Base-by-base conservation (phyloP, 176 grass and related monocot species). In the Oryza nivara region DNA sequence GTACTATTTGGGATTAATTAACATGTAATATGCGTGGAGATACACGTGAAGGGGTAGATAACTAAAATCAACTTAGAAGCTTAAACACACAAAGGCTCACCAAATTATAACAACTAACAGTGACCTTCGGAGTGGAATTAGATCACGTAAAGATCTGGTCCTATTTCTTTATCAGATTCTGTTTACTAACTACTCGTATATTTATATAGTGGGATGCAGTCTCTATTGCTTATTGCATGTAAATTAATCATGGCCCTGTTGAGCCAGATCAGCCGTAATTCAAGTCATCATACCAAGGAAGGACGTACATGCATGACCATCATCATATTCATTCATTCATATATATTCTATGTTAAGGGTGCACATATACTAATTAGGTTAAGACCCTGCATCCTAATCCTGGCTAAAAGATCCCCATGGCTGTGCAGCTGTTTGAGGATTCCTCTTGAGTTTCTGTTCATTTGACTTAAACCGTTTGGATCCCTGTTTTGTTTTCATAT, bases 101-200 rank as follows among this genome's bases (percentile, higher is more conserved):
- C 84, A 79, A 90, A 26, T 79, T 83, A 40, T 64, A 83, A 83
- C 84, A 51, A 89, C 74, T 74, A 80, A 69, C 61, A 46, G 75
- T 87, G 84, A 83, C 84, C 68, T 79, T 38, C 40, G 15, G 65
- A 74, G 84, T 46, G 63, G 25, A 80, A 83, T 52, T 80, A 80
- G 89, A 84, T 87, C 64, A 75, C 46, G 80, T 60, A 75, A 78
- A 79, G 69, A 90, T 87, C 38, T 87, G n/a, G 61, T 80, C 32
- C 68, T 17, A 74, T 58, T 84, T 79, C 22, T 90, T 87, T 70
- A 87, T 83, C 49, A 54, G 64, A 90, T 90, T 87, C 12, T 75
- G 80, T 84, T 83, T 75, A 83, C 89, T 84, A 87, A 87, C 69
- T 87, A 23, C 75, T 84, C 46, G 8, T 17, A 44, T 22, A 58